These are phyloP conservation scores for Rhamnella rubrinervis DNA, from an alignment of 331 rosid species.

Conservation along the genomic window DNA sequence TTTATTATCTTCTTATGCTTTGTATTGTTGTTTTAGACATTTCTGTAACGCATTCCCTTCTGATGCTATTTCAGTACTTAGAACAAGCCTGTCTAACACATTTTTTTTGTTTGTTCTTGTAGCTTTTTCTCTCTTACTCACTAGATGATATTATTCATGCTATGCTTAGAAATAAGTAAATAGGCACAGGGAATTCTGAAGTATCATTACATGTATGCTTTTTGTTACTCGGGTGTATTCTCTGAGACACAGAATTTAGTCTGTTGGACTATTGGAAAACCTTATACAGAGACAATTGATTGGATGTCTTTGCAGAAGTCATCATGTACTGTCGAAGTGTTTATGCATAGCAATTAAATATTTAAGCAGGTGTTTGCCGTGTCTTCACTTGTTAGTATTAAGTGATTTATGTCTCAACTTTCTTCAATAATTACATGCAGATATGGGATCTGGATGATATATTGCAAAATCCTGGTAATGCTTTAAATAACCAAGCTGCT, in stretches of 20 bases:
- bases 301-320: too few species aligned
- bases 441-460: slow-evolving; percentile 69
- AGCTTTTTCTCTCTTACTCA: slow-evolving; percentile 48
- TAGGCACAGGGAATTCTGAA: too few species aligned
- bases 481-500: slow-evolving; percentile 28
- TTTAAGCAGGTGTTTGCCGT: background rate
- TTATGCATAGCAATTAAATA: background rate
- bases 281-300: too few species aligned
- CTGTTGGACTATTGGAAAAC: too few species aligned
- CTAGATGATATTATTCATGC: background rate
- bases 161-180: background rate
- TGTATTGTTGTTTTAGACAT: background rate
- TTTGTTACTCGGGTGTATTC: background rate
- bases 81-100: background rate
- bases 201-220: background rate
- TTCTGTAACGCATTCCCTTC: background rate
- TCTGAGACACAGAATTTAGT: background rate
- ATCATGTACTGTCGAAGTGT: too few species aligned
- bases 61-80: background rate
- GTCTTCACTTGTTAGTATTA: background rate
- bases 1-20: background rate
- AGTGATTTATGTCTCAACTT: background rate
- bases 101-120: slow-evolving; percentile 35
- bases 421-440: slow-evolving; percentile 28
- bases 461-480: slow-evolving; percentile 40